Evolutionary conservation across 306 rosid species (phyloP), one percentile per base, ranked within the genome.

Genomic region (Glycine tomentella): DNA sequence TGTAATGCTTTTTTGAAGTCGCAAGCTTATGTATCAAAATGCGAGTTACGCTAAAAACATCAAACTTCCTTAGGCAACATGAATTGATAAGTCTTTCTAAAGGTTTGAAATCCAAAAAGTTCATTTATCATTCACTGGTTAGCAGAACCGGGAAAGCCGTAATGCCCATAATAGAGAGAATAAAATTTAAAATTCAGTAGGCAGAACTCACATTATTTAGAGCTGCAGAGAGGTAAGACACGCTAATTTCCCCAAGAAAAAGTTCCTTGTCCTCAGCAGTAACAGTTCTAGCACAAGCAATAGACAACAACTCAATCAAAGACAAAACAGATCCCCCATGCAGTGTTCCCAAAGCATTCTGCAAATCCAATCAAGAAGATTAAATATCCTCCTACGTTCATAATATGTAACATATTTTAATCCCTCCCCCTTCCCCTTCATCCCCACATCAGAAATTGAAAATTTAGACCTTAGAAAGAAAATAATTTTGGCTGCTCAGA

Each of bases 251-350:
- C 57, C 86, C 89, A 20, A 86, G 89, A 75, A 82, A 86, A 58
- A 86, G 66, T 17, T 82, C 80, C 75, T 53, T 86, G 52, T 86
- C 79, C 75, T 82, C 86, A 34, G 61, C 71, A 59, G 82, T 59
- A 52, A 86, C 76, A 25, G 86, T 86, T 74, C 86, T 86, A 69
- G 86, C 89, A 55, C 89, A 86, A 52, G 82, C 82, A 74, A 38
- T 62, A 17, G 84, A 38, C 10, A 86, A 15, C 58, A 70, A 8
- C 64, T 82, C 84, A 74, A 48, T 36, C 16, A 65, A 20, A 52
- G 86, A 78, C 0, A 67, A 86, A 82, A 82, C 70, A 53, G 84
- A 59, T 9, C 89, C 86, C 7, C 86, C 89, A 38, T 86, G 89
- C 42, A 86, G 70, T 25, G 58, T 58, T 67, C 51, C 72, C 51